Evolutionary conservation across 176 grass and related monocot species (phyloP), one percentile per base, ranked within the genome.

Genomic region (Musa schizocarpa): DNA sequence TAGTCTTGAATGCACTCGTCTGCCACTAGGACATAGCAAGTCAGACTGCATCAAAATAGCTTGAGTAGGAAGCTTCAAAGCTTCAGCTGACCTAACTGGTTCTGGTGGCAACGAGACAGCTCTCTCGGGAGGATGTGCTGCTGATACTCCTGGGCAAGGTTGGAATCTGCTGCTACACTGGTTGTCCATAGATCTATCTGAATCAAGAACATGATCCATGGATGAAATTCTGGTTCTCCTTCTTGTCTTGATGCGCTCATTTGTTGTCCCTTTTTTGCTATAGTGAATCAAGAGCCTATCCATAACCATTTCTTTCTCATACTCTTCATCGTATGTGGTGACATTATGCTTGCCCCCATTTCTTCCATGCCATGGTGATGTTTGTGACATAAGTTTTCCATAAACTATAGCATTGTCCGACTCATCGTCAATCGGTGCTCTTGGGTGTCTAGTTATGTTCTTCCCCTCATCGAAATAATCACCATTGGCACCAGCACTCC

Each of bases 251-350:
- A 11, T 22, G 34, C 22, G 74, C 48, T 89, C 84, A 12, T 82
- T 71, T 67, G 71, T 69, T 1, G 73, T 85, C 14, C 88, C 88
- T 88, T 94, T 99, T 79, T 79, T 88, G 81, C 96, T 99, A 62
- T 99, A 92, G 55, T 95, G 88, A 70, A 81, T 86, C 55, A 95
- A 82, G 65, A 99, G 84, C 78, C 89, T 99, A 65, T 99, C 96
- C 82, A 95, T 89, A 80, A 88, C 79, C 66, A 53, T 92, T 62
- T 99, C 96, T 53, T 92, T 78, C 12, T 93, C 86, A 24, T 53
- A 26, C 13, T 78, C 79, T 17, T 75, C 78, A 61, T 85, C 87
- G 19, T 69, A 75, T 9, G 62, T 70, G 8, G 83, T 81, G 76
- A 82, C 52, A 16, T 25, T 71, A 19, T 67, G 79, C 69, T 65